Evolutionary conservation across 148 eudicot species (phyloP).

Genomic region (Camellia lanceoleosa): DNA sequence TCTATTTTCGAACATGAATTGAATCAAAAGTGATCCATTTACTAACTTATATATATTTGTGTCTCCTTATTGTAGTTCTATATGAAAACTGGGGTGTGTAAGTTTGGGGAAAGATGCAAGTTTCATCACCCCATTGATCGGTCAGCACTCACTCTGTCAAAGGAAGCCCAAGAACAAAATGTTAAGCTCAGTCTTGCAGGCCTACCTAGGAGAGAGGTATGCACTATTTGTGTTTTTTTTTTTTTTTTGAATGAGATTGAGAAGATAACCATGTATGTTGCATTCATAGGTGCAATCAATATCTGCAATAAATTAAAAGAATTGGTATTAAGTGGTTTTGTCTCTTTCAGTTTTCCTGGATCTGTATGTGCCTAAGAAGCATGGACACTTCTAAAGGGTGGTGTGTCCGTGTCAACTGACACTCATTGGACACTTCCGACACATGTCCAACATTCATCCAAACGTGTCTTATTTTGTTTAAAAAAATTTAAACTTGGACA

Average conservation of each 20-base stretch:
- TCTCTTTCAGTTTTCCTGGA: neutral
- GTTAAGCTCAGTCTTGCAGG: conserved; percentile 89
- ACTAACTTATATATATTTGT: neutral
- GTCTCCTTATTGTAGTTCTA: conserved; percentile 49
- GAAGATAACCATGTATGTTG: neutral
- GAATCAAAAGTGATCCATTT: neutral
- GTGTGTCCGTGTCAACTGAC: too few relatives aligned
- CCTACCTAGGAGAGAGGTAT: conserved; percentile 97
- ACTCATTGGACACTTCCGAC: too few relatives aligned
- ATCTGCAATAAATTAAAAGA: neutral
- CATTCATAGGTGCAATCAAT: neutral
- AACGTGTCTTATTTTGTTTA: too few relatives aligned
- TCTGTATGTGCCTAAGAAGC: neutral
- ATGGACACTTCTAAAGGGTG: too few relatives aligned
- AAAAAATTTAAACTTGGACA: too few relatives aligned
- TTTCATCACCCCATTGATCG: conserved; percentile 87
- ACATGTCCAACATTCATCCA: too few relatives aligned
- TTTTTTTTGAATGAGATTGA: neutral
- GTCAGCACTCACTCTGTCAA: conserved; percentile 36
- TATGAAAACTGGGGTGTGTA: conserved; percentile 90
- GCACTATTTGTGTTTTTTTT: conserved; percentile 1
- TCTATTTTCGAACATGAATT: neutral
- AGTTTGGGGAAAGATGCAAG: conserved; percentile 77
- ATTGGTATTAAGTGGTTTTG: neutral
- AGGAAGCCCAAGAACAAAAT: conserved; percentile 37